phyloP scores from a whole-genome alignment of 2,329 filamentous ascomycete species.

The Chrysoporthe cubensis region DNA sequence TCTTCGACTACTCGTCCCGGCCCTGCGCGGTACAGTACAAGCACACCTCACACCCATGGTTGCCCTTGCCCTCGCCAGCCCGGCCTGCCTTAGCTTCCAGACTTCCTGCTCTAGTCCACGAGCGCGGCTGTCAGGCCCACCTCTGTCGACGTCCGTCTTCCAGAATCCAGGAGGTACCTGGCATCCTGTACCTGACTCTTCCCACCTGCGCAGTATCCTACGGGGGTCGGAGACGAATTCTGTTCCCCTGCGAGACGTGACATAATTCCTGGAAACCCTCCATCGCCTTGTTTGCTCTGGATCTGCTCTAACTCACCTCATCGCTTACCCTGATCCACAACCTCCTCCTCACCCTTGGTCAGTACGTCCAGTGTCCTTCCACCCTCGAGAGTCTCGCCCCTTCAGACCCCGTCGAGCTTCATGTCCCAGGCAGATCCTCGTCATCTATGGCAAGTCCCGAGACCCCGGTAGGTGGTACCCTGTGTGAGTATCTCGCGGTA shows the following conservation, averaged over 20 bases:
- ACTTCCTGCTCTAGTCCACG: conserved; percentile 19
- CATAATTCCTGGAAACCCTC: conserved; percentile 18
- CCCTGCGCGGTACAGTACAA: background rate
- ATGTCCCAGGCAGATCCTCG: conserved; percentile 8
- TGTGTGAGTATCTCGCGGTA: background rate
- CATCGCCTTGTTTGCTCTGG: conserved; percentile 21
- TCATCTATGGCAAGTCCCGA: background rate
- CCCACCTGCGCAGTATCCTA: conserved; percentile 4
- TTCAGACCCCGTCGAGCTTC: conserved; percentile 1
- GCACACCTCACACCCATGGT: conserved; percentile 18
- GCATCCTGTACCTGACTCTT: conserved; percentile 26
- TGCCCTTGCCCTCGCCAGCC: conserved; percentile 25
- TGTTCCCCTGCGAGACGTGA: conserved; percentile 20
- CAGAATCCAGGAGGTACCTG: conserved; percentile 18
- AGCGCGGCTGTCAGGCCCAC: conserved; percentile 26
- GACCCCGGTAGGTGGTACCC: background rate
- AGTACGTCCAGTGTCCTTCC: conserved; percentile 1
- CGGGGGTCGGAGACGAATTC: conserved; percentile 18
- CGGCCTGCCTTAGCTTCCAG: conserved; percentile 24
- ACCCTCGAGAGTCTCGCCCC: background rate
- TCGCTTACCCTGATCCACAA: conserved; percentile 13
- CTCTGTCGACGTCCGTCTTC: conserved; percentile 18
- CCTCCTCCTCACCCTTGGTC: conserved; percentile 15
- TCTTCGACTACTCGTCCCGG: conserved; percentile 13
- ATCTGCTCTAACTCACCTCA: conserved; percentile 11